phyloP scores from a whole-genome alignment of 169 alveolate genomes.

The Eimeria maxima region DNA sequence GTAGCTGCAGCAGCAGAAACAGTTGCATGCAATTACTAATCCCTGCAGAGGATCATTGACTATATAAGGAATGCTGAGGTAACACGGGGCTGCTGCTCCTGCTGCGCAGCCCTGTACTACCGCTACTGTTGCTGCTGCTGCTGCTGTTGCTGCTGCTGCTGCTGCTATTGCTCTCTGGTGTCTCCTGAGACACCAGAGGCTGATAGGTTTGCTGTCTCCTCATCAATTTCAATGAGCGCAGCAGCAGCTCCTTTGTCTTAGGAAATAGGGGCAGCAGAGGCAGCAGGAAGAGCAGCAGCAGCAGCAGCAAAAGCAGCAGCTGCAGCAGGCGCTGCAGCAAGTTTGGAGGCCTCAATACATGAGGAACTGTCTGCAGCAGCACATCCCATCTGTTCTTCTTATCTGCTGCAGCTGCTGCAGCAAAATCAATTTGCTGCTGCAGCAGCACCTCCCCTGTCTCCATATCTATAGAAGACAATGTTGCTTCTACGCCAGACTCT shows the following conservation, averaged over 20 bases:
- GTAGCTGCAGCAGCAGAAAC: slow-evolving; percentile 26
- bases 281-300: not conserved
- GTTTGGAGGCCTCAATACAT: not conserved
- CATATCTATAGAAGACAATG: not conserved
- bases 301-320: slow-evolving; percentile 49
- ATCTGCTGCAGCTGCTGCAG: not conserved
- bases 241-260: not conserved
- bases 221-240: not conserved
- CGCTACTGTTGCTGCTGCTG: not conserved
- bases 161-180: not conserved
- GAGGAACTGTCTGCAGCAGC: not conserved
- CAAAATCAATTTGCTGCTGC: not conserved
- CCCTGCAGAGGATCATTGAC: not conserved
- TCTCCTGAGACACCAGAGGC: slow-evolving; percentile 16
- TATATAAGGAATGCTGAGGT: not conserved
- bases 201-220: not conserved
- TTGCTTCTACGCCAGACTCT: not conserved
- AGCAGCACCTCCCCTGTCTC: slow-evolving; percentile 31
- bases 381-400: not conserved
- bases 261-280: not conserved
- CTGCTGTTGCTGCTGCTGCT: slow-evolving; percentile 35
- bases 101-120: not conserved
- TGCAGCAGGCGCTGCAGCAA: not conserved
- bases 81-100: slow-evolving; percentile 10
- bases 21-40: not conserved